phyloP scores from a whole-genome alignment of 2,329 filamentous ascomycete genomes.

The Pseudonectria buxi region DNA sequence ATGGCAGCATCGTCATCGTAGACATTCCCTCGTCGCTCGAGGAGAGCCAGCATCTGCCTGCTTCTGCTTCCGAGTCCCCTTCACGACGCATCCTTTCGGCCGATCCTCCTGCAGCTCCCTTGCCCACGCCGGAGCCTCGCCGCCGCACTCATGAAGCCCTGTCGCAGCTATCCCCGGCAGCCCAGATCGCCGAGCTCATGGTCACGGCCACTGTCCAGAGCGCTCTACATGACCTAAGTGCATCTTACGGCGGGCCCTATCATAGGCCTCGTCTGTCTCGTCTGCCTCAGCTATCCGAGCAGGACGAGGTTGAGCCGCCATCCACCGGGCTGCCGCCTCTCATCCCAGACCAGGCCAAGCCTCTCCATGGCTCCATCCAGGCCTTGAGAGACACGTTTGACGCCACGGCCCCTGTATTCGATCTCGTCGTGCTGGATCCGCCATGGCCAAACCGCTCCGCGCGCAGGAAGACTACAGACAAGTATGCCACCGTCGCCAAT shows the following conservation, averaged over 20 bases:
- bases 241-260: conserved; percentile 36
- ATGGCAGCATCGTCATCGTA: conserved; percentile 48
- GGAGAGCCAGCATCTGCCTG: conserved; percentile 51
- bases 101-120: conserved; percentile 37
- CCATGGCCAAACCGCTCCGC: conserved; percentile 78
- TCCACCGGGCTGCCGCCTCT: conserved; percentile 11
- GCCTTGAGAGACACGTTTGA: conserved; percentile 35
- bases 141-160: conserved; percentile 27
- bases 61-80: conserved; percentile 27
- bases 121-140: conserved; percentile 46
- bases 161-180: conserved; percentile 32
- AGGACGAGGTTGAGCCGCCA: neutral
- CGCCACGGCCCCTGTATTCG: conserved; percentile 45
- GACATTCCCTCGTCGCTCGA: conserved; percentile 67
- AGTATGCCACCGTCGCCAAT: conserved; percentile 42
- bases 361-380: conserved; percentile 44
- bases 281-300: conserved; percentile 1
- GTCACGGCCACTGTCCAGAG: conserved; percentile 38
- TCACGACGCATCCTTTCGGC: conserved; percentile 40
- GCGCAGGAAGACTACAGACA: conserved; percentile 43
- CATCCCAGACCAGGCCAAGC: conserved; percentile 36
- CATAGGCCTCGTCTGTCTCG: conserved; percentile 35
- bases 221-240: conserved; percentile 34
- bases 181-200: conserved; percentile 50
- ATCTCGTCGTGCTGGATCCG: conserved; percentile 67